Evolutionary conservation across 2,329 filamentous ascomycete species (phyloP), one percentile per base, ranked within the genome.

Genomic region (Venturia effusa): DNA sequence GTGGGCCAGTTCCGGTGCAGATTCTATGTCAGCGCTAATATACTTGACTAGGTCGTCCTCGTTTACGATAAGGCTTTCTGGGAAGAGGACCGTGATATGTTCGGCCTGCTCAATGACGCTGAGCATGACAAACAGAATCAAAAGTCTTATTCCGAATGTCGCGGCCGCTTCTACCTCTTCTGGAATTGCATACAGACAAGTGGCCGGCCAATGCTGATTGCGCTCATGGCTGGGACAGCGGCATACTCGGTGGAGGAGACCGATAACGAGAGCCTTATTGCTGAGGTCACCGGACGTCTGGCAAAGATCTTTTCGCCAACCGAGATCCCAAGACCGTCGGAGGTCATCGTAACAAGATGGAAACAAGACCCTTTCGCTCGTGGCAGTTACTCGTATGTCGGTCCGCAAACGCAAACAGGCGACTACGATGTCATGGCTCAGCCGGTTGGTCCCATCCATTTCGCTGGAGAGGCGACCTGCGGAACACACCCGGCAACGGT

Each of bases 161-260:
- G 93, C 62, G 93, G 93, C n/a, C 88, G 92, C 30, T 96, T 96
- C 76, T 99, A 97, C 71, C 85, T 99, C 69, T 97, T 96, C 84
- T 97, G 96, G 84, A 97, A 99, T 70, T 91, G 92, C 63, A 88
- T 92, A 66, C 90, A 91, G 69, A 96, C 90, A 3, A 92, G 89
- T 57, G 95, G 95, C 0, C 80, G 96, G 41, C 94, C 78, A 41
- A 91, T 92, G 61, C 81, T 97, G 30, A 86, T 97, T 66, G 94
- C 91, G 10, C 82, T 99, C 34, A 97, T 99, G 93, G 93, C 93
- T 61, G 94, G 94, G 27, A 90, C 97, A 69, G 90, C 95, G 24
- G 94, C 92, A 19, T 90, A 92, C 69, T 89, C 96, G 67, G 91
- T 91, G 0, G 95, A 99, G 75, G 80, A 80, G 61, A 86, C 86